These are phyloP conservation scores for Nothophoma quercina DNA, from an alignment of 2,329 filamentous ascomycete species.

Conservation along the genomic window DNA sequence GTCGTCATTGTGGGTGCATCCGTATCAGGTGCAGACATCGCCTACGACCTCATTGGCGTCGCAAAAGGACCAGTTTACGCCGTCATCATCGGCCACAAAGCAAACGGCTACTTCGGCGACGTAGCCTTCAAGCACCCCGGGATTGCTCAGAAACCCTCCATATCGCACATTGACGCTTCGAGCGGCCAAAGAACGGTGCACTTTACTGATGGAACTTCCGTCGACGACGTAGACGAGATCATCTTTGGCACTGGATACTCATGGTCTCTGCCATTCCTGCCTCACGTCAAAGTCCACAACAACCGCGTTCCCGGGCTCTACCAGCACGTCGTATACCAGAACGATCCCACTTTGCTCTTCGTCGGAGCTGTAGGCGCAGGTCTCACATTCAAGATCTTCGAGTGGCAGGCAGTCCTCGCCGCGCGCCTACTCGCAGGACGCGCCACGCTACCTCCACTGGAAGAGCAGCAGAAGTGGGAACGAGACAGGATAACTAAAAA, in stretches of 20 bases:
- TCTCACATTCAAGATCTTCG: constrained; percentile 72
- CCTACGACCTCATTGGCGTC: constrained; percentile 59
- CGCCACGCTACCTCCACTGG: constrained; percentile 57
- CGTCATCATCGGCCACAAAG: constrained; percentile 62
- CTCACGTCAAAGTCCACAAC: constrained; percentile 58
- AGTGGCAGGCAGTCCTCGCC: constrained; percentile 71
- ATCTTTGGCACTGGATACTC: constrained; percentile 73
- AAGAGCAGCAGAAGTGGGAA: constrained; percentile 66
- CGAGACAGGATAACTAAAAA: constrained; percentile 59
- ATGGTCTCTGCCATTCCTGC: constrained; percentile 67
- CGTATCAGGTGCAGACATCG: constrained; percentile 70
- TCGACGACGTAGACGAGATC: constrained; percentile 65
- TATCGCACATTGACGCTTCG: constrained; percentile 52
- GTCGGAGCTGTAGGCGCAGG: constrained; percentile 61
- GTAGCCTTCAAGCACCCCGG: constrained; percentile 66
- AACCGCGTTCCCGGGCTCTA: constrained; percentile 65
- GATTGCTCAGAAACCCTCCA: constrained; percentile 59
- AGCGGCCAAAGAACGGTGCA: constrained; percentile 57
- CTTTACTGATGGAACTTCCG: constrained; percentile 63
- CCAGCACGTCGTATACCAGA: constrained; percentile 64
- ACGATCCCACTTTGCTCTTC: constrained; percentile 65
- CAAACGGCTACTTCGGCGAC: constrained; percentile 64
- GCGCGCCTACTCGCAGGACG: constrained; percentile 66
- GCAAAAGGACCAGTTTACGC: constrained; percentile 60
- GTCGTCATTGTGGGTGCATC: constrained; percentile 70